These are phyloP conservation scores for Cordyceps javanica DNA, from an alignment of 2,329 filamentous ascomycete species.

Conservation along the genomic window DNA sequence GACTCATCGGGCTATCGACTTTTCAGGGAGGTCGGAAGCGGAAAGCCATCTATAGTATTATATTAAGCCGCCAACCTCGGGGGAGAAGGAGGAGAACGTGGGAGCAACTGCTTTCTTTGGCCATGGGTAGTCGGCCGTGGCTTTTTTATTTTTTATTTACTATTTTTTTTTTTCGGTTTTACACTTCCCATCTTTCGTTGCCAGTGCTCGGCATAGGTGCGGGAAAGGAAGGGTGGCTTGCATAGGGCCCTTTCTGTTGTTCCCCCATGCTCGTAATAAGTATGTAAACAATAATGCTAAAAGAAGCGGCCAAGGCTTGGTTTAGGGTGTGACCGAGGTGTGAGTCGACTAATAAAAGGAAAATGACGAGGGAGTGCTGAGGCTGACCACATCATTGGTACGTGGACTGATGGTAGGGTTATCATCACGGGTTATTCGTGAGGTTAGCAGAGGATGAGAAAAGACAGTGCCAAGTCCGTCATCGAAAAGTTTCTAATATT, in stretches of 20 bases:
- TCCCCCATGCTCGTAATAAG: not conserved
- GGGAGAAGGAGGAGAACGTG: too few relatives aligned
- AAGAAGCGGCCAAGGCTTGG: constrained; percentile 1
- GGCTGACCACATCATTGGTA: too few relatives aligned
- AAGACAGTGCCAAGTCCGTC: too few relatives aligned
- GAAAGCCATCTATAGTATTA: not conserved
- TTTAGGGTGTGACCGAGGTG: not conserved
- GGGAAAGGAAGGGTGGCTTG: constrained; percentile 7
- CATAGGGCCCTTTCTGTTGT: not conserved
- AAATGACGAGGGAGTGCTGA: too few relatives aligned
- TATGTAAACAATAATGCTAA: too few relatives aligned
- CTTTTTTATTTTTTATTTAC: not conserved
- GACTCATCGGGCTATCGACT: not conserved
- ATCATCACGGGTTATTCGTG: too few relatives aligned
- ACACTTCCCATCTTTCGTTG: too few relatives aligned
- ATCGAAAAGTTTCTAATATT: too few relatives aligned
- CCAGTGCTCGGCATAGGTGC: not conserved
- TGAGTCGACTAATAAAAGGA: too few relatives aligned
- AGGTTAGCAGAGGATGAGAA: too few relatives aligned
- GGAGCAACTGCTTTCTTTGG: not conserved
- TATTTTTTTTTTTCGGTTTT: not conserved
- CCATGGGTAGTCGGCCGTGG: too few relatives aligned
- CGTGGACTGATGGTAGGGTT: too few relatives aligned
- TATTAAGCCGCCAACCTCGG: not conserved
- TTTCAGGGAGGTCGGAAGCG: not conserved